Percentiles rank a stretch among this genome's conserved stretches.
Evolutionary conservation across 2,329 filamentous ascomycete genomes (phyloP).

Genomic region (Verticillium isaacii): DNA sequence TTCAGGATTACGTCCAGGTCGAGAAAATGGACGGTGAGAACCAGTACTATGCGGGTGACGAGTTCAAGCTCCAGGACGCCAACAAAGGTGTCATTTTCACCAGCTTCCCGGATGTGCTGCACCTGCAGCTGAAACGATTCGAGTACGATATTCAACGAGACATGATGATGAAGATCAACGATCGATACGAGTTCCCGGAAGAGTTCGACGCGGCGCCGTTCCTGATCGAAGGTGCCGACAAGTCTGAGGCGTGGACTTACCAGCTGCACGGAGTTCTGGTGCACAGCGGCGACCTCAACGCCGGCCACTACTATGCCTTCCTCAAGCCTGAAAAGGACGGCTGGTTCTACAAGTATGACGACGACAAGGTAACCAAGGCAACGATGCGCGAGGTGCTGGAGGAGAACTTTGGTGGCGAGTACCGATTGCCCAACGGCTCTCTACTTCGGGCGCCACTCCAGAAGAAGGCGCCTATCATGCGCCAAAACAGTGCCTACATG

Average conservation of each 20-base stretch:
- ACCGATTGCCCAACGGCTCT: constrained; percentile 46
- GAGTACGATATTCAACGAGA: constrained; percentile 96
- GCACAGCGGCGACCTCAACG: constrained; percentile 93
- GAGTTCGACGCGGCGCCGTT: constrained; percentile 81
- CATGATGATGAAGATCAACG: constrained; percentile 98
- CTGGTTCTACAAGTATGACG: constrained; percentile 94
- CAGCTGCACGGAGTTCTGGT: constrained; percentile 93
- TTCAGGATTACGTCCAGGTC: constrained; percentile 92
- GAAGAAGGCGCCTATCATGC: constrained; percentile 55
- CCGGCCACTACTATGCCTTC: constrained; percentile 97
- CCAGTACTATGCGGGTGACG: constrained; percentile 89
- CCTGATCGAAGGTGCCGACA: constrained; percentile 79
- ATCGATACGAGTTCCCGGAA: constrained; percentile 85
- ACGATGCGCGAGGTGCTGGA: constrained; percentile 88
- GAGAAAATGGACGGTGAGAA: constrained; percentile 98
- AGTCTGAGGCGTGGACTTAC: constrained; percentile 84
- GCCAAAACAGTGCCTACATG: constrained; percentile 92
- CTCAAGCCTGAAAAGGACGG: constrained; percentile 90
- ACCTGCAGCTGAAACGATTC: constrained; percentile 94
- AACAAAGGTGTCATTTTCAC: constrained; percentile 98
- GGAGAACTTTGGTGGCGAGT: constrained; percentile 95
- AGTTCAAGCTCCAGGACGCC: constrained; percentile 89
- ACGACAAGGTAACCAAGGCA: constrained; percentile 93
- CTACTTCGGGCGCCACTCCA: constrained; percentile 37
- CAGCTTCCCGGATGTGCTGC: constrained; percentile 87